These are phyloP conservation scores for Gomphus bonarii DNA, from an alignment of 1,284 basidiomycete species.

Conservation along the genomic window DNA sequence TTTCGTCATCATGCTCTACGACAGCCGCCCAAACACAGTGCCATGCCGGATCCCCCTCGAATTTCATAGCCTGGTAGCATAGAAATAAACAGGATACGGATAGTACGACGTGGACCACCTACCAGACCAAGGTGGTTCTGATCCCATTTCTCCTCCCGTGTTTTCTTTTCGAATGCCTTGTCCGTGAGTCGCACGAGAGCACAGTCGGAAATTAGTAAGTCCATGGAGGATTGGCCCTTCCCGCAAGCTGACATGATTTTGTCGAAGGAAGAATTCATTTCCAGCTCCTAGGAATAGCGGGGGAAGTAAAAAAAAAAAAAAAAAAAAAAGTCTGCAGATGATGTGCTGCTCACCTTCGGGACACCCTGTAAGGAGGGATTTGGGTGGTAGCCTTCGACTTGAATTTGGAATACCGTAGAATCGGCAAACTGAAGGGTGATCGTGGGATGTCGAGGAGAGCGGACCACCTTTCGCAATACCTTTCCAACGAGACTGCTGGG, in stretches of 20 bases:
- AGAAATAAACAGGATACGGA: not conserved
- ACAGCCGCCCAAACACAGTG: conserved; percentile 55
- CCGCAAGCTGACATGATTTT: conserved; percentile 29
- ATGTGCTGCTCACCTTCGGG: conserved; percentile 27
- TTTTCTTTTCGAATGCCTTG: conserved; percentile 38
- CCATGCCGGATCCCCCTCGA: conserved; percentile 34
- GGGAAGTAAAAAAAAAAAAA: not conserved
- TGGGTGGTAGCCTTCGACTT: conserved; percentile 43
- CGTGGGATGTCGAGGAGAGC: conserved; percentile 43
- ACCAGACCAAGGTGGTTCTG: conserved; percentile 41
- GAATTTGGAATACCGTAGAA: conserved; percentile 41
- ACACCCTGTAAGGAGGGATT: conserved; percentile 42
- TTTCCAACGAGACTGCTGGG: conserved; percentile 42
- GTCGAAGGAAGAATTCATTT: conserved; percentile 38
- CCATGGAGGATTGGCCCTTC: conserved; percentile 24
- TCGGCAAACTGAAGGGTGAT: conserved; percentile 48
- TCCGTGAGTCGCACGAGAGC: conserved; percentile 44
- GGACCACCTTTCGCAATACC: conserved; percentile 34
- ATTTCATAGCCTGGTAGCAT: conserved; percentile 29
- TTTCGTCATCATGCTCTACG: conserved; percentile 33
- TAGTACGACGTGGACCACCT: not conserved
- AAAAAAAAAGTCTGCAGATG: not conserved
- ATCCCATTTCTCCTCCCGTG: conserved; percentile 34
- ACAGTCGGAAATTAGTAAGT: conserved; percentile 39
- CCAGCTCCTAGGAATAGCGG: conserved; percentile 25